Conservation (phyloP, 257 asterid species). For the Forsythia suspensa region DNA sequence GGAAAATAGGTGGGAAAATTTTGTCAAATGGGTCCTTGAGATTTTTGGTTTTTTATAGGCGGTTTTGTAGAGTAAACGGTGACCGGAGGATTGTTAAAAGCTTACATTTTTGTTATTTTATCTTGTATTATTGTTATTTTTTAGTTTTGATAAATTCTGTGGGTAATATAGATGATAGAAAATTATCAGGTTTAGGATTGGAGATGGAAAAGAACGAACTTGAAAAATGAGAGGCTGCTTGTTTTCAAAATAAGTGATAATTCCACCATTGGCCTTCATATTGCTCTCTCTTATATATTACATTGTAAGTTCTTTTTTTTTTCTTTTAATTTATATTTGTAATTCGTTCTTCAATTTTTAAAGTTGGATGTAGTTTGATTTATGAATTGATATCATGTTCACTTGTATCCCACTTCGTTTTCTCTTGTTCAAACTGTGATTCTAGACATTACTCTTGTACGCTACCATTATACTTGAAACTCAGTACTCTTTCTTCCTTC, state of each 20-base stretch:
- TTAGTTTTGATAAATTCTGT: conserved; percentile 62
- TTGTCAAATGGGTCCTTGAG: conserved; percentile 29
- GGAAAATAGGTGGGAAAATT: background rate
- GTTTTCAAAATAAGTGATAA: conserved; percentile 41
- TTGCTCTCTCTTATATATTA: conserved; percentile 64
- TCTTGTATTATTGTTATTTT: background rate
- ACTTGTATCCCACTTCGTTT: background rate
- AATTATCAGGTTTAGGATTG: conserved; percentile 65
- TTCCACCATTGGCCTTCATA: conserved; percentile 88
- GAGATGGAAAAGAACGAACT: conserved; percentile 82
- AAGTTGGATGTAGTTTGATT: conserved; percentile 26
- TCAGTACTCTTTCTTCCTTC: too few relatives aligned
- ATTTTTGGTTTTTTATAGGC: conserved; percentile 25
- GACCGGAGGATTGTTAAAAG: conserved; percentile 20
- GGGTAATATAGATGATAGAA: conserved; percentile 74
- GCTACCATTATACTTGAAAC: too few relatives aligned
- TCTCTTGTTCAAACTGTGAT: too few relatives aligned
- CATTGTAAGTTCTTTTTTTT: conserved; percentile 53
- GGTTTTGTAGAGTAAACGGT: conserved; percentile 30
- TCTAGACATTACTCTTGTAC: too few relatives aligned
- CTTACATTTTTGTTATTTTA: conserved; percentile 18
- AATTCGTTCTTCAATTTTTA: conserved; percentile 21
- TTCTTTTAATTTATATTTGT: background rate
- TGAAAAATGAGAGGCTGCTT: conserved; percentile 94
- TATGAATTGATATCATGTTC: conserved; percentile 2